Conservation (phyloP, 495 filamentous ascomycete genomes). For the Xylona heveae region DNA sequence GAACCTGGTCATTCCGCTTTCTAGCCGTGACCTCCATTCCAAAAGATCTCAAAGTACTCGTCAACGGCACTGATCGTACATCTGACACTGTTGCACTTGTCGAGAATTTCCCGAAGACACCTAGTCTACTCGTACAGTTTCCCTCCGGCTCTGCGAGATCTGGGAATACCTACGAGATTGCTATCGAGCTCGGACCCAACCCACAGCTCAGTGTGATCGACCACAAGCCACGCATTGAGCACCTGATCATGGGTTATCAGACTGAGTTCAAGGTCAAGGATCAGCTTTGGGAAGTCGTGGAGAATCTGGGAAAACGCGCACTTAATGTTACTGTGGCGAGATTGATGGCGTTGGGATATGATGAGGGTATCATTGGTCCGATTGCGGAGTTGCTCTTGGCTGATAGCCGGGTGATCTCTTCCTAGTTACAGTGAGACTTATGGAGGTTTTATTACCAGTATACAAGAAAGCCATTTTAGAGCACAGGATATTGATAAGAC, state of each 20-base stretch:
- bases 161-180: slow-evolving; percentile 3
- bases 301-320: slow-evolving; percentile 3
- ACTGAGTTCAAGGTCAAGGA: slow-evolving; percentile 21
- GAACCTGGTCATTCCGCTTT: slow-evolving; percentile 6
- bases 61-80: slow-evolving; percentile 11
- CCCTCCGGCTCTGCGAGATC: slow-evolving; percentile 4
- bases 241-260: slow-evolving; percentile 20
- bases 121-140: slow-evolving; percentile 2
- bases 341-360: too few relatives aligned
- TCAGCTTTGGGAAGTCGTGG: slow-evolving; percentile 16
- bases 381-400: too few relatives aligned
- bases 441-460: too few relatives aligned
- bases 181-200: slow-evolving; percentile 15
- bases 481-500: too few relatives aligned
- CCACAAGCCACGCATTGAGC: slow-evolving; percentile 9
- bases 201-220: slow-evolving; percentile 17
- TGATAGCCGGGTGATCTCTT: too few relatives aligned
- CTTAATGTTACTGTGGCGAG: slow-evolving; percentile 13
- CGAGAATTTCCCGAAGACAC: slow-evolving; percentile 8
- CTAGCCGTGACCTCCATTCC: slow-evolving; percentile 12
- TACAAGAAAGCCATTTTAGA: too few relatives aligned
- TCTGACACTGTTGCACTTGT: slow-evolving; percentile 9
- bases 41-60: slow-evolving; percentile 10
- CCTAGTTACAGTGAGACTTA: too few relatives aligned
- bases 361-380: too few relatives aligned